Evolutionary conservation across 2,329 filamentous ascomycete genomes (phyloP), one percentile per base, ranked within the genome.

Genomic region (Alternaria brassicae): DNA sequence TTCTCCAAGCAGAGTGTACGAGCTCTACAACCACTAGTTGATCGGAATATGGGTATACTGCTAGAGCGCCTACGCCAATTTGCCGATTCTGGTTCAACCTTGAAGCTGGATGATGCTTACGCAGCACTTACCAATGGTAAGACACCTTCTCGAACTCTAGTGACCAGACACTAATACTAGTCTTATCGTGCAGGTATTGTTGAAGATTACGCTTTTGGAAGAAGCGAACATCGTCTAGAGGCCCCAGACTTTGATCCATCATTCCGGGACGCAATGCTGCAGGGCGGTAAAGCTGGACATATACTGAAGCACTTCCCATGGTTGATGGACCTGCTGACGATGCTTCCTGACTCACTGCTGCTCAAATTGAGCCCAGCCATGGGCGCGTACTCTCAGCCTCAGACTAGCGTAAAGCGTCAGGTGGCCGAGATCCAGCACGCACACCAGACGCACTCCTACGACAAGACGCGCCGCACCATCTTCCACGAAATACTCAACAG

Each of bases 1-100:
- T 73, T 75, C 55, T 71, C 69, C 6, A 59, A 58, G 23, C 56
- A 56, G 30, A 58, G 37, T 10, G 37, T 40, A 25, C 25, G 49
- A 41, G 25, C 36, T 6, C 49, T 52, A 25, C 36, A 52, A 17
- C 49, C 49, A 9, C 25, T 52, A 7, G 39, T 52, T 23, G 36
- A 52, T 3, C 36, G 37, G 3, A 52, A 52, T 10, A 41, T 52
- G 37, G 10, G n/a, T n/a, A 41, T 41, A 12, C 17, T 52, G n/a
- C 13, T 52, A 12, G n/a, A 41, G 1, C 49, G 49, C 13, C 25
- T 52, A 25, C 49, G 49, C 27, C 25, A 52, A 2, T 53, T 45
- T 42, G 50, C 50, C 27, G 40, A 34, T 36, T 53, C 50, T 34
- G 50, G 50, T 25, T 51, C 12, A 40, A 23, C 48, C 3, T 10